These are phyloP conservation scores for Sporisorium exsertum DNA, from an alignment of 1,284 basidiomycete genomes.

Conservation along the genomic window DNA sequence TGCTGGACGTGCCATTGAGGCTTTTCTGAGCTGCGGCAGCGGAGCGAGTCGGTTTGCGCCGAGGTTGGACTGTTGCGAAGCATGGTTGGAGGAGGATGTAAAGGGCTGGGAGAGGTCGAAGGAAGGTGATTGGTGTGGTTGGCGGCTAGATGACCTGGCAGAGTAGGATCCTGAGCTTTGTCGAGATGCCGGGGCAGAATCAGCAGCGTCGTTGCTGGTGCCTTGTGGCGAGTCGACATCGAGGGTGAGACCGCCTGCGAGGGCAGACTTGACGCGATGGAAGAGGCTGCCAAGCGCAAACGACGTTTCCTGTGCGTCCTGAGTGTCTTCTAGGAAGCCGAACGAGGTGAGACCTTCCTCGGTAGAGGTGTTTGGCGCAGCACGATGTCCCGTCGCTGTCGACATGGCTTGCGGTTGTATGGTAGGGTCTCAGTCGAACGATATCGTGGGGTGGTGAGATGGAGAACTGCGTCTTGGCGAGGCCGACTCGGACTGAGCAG, in stretches of 20 bases:
- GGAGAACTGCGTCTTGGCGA: background rate
- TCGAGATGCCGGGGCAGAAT: conserved; percentile 23
- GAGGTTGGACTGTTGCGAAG: background rate
- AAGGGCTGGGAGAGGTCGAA: background rate
- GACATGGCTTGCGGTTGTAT: background rate
- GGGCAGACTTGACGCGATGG: conserved; percentile 58
- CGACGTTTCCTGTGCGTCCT: conserved; percentile 47
- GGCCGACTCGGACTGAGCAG: background rate
- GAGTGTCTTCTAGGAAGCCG: conserved; percentile 59
- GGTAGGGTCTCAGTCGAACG: background rate
- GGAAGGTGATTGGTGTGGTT: conserved; percentile 2
- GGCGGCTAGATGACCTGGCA: conserved; percentile 14
- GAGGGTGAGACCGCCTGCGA: conserved; percentile 26
- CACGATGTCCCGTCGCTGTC: conserved; percentile 6
- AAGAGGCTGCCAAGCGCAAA: conserved; percentile 62
- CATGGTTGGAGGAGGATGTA: conserved; percentile 18
- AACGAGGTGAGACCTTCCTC: conserved; percentile 54
- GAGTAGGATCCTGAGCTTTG: conserved; percentile 26
- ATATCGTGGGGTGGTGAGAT: background rate
- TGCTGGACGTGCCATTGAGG: conserved; percentile 28
- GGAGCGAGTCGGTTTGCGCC: conserved; percentile 20
- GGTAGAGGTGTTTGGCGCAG: background rate
- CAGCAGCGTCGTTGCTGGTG: background rate
- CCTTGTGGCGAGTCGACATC: conserved; percentile 8
- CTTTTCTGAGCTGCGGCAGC: conserved; percentile 33